Evolutionary conservation across 352 stramenopile genomes (phyloP), one percentile per base, ranked within the genome.

Genomic region (Phytophthora macrochlamydospora): DNA sequence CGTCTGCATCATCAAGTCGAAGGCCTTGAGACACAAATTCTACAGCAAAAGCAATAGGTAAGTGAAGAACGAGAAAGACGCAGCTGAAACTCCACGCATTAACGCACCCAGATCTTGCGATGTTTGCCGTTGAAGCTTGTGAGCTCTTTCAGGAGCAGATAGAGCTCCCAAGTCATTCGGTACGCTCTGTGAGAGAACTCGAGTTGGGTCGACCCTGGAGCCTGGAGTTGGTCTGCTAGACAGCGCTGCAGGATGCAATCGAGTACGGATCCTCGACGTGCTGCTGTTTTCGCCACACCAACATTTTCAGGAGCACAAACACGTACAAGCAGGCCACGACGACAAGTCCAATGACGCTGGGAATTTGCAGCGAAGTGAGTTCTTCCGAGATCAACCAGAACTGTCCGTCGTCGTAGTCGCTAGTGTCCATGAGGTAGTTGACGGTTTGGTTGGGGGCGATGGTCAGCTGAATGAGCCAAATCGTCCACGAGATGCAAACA

Each of bases 301-400:
- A 11, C 59, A 79, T 74, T 30, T 66, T 73, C 3, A 71, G 52
- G 45, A 71, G 33, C 8, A 76, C 56, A 56, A 49, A 53, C 11
- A 67, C 3, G 24, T 73, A 70, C 6, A 51, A 35, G 8, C 44
- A 4, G 6, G 40, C 7, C 1, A 80, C 37, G 5, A 64, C 13
- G 7, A 60, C 7, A 0, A 79, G 51, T 2, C 59, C 65, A 7
- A 38, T 7, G 13, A 67, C 58, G 9, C 59, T 71, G 13, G 67
- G 31, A 12, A 64, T 43, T n/a, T 66, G 50, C 7, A 72, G 53
- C 0, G 29, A 48, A 0, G 48, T 54, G 2, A 59, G 12, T 24
- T 68, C 38, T 2, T 80, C 65, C 5, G 69, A 18, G 30, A 78
- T 75, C 30, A 81, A 62, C 67, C 76, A 82, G 32, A 84, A 82